Conservation (phyloP, 2,329 filamentous ascomycete genomes). For the Leptodontidium sp. region DNA sequence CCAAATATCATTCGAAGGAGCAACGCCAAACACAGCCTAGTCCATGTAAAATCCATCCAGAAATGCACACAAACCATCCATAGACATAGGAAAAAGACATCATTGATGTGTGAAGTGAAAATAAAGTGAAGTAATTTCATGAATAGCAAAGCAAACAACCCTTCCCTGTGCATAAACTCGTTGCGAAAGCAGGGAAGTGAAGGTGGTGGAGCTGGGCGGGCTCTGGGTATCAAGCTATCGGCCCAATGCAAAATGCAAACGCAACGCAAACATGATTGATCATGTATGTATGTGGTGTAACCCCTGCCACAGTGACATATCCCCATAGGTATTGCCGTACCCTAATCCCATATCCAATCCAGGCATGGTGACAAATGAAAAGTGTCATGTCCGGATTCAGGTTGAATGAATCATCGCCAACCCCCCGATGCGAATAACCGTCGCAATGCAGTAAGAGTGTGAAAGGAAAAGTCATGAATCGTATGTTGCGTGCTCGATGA, state of each 20-base stretch:
- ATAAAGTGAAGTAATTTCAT: constrained; percentile 7
- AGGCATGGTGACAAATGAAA: constrained; percentile 37
- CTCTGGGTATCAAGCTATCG: constrained; percentile 44
- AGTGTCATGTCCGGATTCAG: constrained; percentile 32
- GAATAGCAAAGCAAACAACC: constrained; percentile 3
- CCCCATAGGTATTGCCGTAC: constrained; percentile 19
- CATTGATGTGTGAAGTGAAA: constrained; percentile 1
- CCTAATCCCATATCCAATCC: constrained; percentile 30
- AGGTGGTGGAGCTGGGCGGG: constrained; percentile 47
- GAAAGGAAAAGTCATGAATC: constrained; percentile 31
- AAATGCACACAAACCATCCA: constrained; percentile 14
- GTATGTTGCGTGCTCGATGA: constrained; percentile 23
- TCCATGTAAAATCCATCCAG: constrained; percentile 4
- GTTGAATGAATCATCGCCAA: constrained; percentile 34
- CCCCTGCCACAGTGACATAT: constrained; percentile 24
- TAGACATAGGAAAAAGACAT: constrained; percentile 1
- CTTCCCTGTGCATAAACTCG: constrained; percentile 12
- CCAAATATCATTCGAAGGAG: constrained; percentile 1
- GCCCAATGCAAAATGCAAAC: constrained; percentile 43
- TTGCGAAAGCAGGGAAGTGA: constrained; percentile 20
- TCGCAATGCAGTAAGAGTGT: constrained; percentile 37
- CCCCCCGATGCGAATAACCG: constrained; percentile 35
- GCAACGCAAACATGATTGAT: constrained; percentile 31
- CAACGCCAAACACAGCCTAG: constrained; percentile 12
- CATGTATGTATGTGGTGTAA: constrained; percentile 22